Evolutionary conservation across 2,329 filamentous ascomycete species (phyloP), one percentile per base, ranked within the genome.

Genomic region (Penicillium sp.): DNA sequence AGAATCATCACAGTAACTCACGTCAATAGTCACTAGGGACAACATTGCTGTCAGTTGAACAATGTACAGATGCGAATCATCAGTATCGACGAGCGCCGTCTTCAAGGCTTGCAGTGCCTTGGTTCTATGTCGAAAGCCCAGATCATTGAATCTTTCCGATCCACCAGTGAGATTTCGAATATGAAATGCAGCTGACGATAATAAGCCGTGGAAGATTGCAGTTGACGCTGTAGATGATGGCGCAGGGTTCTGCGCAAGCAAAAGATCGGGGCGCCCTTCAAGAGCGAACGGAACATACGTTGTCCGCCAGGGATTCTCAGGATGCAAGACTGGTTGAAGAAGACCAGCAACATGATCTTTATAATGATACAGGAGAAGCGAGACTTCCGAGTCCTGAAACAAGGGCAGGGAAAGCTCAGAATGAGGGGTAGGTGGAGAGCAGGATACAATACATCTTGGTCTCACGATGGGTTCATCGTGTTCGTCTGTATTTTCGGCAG

Each of bases 11-110:
- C 21, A 51, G 8, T 11, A 7, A 55, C 62, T 56, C 53, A 65
- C 62, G 56, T 65, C 62, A 27, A 63, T 64, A 13, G 63, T 64
- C 13, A 60, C 57, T 27, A 65, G 52, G 1, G 62, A 59, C 2
- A 65, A 50, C 62, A 65, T 65, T 21, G 63, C 62, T 16, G 62
- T 59, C 8, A 65, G 22, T 41, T 53, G 51, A 2, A 59, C 43
- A 5, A 49, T 59, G 24, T 59, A 50, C 13, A 52, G 9, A 13
- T 53, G 53, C 3, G 57, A 49, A 21, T 59, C 45, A 13, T 49
- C 44, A 14, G 45, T 48, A 1, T 24, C n/a, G 21, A 37, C 16
- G 4, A 56, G 52, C n/a, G 53, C 48, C 13, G 31, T 16, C 22
- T 59, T 56, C 47, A 59, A 33, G 11, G 57, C 57, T 5, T 19